These are phyloP conservation scores for Ogataea hybrid DNA, from an alignment of 1,139 yeast species.

Conservation along the genomic window DNA sequence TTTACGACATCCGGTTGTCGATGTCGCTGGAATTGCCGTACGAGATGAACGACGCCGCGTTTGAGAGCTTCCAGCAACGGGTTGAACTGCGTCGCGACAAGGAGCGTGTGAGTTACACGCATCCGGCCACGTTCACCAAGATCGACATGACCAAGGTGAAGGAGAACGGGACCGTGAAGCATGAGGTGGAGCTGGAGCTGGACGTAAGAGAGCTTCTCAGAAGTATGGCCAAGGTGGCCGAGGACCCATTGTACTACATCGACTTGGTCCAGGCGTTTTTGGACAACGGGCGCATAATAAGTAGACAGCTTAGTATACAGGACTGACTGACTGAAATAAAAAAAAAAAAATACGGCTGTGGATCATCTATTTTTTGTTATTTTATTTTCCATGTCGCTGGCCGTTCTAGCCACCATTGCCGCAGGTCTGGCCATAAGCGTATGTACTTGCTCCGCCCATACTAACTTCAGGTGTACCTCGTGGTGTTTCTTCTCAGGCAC, in stretches of 20 bases:
- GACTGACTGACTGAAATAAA: conserved; percentile 12
- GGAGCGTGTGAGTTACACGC: conserved; percentile 62
- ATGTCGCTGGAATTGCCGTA: conserved; percentile 76
- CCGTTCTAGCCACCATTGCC: neutral
- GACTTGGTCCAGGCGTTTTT: conserved; percentile 69
- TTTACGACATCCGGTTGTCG: conserved; percentile 74
- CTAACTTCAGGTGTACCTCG: conserved; percentile 8
- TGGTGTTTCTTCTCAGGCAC: conserved; percentile 48
- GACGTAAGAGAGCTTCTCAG: conserved; percentile 60
- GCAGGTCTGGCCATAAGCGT: conserved; percentile 2
- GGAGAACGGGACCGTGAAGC: conserved; percentile 36
- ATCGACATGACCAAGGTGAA: conserved; percentile 68
- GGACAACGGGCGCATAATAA: conserved; percentile 62
- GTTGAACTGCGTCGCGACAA: conserved; percentile 55
- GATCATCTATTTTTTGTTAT: neutral
- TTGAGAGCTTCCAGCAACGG: conserved; percentile 46
- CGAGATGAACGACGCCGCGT: conserved; percentile 48
- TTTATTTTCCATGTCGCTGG: conserved; percentile 3
- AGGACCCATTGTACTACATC: conserved; percentile 63
- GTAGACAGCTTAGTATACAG: conserved; percentile 38
- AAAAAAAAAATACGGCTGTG: neutral
- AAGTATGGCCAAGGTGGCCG: conserved; percentile 53
- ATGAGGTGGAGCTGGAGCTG: conserved; percentile 73
- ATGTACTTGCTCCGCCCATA: neutral
- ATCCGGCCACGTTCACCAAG: conserved; percentile 65